phyloP scores from a whole-genome alignment of 106 monocot species.

The Platanthera zijinensis region DNA sequence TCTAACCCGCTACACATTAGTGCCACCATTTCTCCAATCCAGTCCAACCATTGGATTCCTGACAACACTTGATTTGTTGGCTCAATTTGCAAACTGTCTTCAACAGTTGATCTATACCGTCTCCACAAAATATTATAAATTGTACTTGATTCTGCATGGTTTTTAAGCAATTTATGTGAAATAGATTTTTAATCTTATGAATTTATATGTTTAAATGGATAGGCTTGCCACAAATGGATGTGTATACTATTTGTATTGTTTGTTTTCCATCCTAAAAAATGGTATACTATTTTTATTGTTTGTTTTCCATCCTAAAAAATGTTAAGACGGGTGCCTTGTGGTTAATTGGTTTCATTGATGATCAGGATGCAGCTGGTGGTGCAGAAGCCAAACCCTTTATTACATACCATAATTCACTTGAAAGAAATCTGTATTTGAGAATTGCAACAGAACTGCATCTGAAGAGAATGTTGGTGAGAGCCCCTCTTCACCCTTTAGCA shows the following conservation, averaged over 20 bases:
- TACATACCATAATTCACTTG: constrained; percentile 96
- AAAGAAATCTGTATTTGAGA: constrained; percentile 87
- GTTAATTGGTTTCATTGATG: constrained; percentile 5
- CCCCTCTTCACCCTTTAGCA: not conserved
- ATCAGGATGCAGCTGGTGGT: constrained; percentile 92
- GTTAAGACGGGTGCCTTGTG: not conserved
- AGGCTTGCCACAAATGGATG: not conserved
- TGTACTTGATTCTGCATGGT: not conserved
- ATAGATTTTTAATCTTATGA: not conserved
- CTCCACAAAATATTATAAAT: not conserved
- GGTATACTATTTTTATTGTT: not conserved
- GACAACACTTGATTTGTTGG: too few species aligned
- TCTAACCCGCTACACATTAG: too few species aligned
- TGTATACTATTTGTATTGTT: not conserved
- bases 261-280: not conserved
- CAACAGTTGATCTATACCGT: not conserved
- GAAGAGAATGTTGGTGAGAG: constrained; percentile 93
- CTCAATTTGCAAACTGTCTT: not conserved
- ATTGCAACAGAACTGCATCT: constrained; percentile 96
- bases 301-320: not conserved
- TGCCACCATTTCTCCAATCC: too few species aligned
- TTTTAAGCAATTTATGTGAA: not conserved
- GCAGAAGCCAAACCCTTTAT: constrained; percentile 98
- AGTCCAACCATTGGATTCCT: too few species aligned
- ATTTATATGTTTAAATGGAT: not conserved